phyloP scores from a whole-genome alignment of 306 rosid genomes.

The Morella rubra region DNA sequence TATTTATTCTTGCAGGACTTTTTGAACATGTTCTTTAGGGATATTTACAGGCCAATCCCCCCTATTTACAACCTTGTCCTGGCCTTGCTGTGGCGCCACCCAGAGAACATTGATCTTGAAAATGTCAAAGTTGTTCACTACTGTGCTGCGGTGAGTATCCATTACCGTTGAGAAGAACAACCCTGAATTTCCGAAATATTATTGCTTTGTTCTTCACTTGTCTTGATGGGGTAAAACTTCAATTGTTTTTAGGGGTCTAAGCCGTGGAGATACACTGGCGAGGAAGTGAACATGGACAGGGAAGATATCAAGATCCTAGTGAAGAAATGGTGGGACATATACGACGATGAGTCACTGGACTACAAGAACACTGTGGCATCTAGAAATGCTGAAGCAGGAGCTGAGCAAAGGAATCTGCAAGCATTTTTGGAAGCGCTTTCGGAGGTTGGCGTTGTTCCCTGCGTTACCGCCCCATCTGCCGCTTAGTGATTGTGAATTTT shows the following conservation, averaged over 20 bases:
- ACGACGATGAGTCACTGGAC: conserved; percentile 67
- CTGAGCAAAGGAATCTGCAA: conserved; percentile 7
- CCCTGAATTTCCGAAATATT: no score
- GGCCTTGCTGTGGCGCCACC: conserved; percentile 89
- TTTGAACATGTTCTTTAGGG: conserved; percentile 62
- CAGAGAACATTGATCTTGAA: conserved; percentile 58
- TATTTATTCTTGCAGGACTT: conserved; percentile 45
- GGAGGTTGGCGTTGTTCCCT: conserved; percentile 26
- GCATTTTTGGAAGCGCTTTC: conserved; percentile 21
- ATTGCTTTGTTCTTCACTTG: no score
- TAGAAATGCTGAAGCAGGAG: not conserved
- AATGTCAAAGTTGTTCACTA: conserved; percentile 46
- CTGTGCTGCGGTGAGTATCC: no score
- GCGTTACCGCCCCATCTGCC: conserved; percentile 47
- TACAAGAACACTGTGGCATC: conserved; percentile 18
- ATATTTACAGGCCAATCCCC: conserved; percentile 60
- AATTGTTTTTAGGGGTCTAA: conserved; percentile 64
- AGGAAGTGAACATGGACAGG: conserved; percentile 76
- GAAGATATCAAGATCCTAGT: conserved; percentile 74
- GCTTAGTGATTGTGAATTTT: conserved; percentile 29
- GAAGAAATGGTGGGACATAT: conserved; percentile 75
- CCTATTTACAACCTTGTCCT: conserved; percentile 61
- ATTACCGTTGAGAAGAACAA: no score
- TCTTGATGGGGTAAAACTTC: not conserved
- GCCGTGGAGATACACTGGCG: conserved; percentile 87